phyloP scores from a whole-genome alignment of 2,329 filamentous ascomycete species.

The Fusarium sp. region DNA sequence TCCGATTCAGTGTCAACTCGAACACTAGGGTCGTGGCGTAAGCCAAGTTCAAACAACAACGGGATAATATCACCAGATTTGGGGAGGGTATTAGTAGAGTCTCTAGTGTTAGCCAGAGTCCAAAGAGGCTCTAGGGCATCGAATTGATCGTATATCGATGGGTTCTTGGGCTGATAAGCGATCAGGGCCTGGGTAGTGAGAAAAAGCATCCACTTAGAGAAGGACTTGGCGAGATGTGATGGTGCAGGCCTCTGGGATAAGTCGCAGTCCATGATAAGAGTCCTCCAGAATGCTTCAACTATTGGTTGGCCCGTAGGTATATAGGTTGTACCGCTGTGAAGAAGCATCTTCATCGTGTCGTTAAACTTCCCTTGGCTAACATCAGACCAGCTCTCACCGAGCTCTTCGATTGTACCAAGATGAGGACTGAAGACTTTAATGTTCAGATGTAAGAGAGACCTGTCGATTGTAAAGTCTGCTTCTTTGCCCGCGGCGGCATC shows the following conservation, averaged over 20 bases:
- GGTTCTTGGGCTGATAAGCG: background rate
- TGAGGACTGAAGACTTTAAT: background rate
- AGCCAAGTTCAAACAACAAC: constrained; percentile 22
- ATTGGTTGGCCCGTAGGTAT: background rate
- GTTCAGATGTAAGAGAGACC: background rate
- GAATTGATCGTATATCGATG: constrained; percentile 26
- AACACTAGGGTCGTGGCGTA: background rate
- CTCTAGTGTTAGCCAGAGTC: constrained; percentile 32
- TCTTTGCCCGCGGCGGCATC: background rate
- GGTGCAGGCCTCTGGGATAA: background rate
- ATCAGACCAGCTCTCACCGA: background rate
- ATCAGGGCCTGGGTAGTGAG: background rate
- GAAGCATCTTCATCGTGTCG: background rate
- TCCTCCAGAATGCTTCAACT: background rate
- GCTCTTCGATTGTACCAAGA: background rate
- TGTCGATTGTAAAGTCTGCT: background rate
- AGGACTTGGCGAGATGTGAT: background rate
- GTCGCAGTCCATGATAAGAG: background rate
- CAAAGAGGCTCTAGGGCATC: constrained; percentile 32
- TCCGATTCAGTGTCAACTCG: constrained; percentile 16
- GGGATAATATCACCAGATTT: constrained; percentile 22
- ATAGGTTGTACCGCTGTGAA: background rate
- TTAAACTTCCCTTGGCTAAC: background rate
- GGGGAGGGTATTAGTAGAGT: constrained; percentile 29
- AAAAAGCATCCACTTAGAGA: background rate